phyloP scores from a whole-genome alignment of 768 basidiomycete species.

The Chiua virens region DNA sequence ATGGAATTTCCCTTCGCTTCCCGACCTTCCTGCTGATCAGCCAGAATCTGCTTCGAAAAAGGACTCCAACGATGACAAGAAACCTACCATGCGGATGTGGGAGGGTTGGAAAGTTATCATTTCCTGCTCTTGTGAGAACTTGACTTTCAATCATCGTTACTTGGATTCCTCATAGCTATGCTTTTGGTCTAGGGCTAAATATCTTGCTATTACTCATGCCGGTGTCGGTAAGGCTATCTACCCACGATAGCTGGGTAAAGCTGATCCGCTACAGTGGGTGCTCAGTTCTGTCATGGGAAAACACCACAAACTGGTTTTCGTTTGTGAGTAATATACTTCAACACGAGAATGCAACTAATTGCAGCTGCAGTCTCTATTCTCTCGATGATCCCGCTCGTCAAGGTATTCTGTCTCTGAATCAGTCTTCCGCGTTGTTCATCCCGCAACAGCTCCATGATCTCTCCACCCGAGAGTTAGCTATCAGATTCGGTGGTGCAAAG shows the following conservation, averaged over 20 bases:
- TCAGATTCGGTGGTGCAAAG: slow-evolving; percentile 73
- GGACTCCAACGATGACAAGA: slow-evolving; percentile 1
- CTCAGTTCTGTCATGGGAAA: slow-evolving; percentile 47
- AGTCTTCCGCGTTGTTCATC: slow-evolving; percentile 5
- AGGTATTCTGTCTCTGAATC: slow-evolving; percentile 39
- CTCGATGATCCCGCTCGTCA: slow-evolving; percentile 76
- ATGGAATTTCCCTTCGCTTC: slow-evolving; percentile 29
- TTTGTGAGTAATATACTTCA: slow-evolving; percentile 43
- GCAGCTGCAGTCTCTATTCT: slow-evolving; percentile 54
- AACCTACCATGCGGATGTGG: slow-evolving; percentile 27
- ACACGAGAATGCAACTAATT: neutral
- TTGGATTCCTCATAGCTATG: neutral
- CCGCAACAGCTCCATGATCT: slow-evolving; percentile 67
- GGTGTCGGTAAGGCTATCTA: slow-evolving; percentile 50
- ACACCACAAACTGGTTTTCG: slow-evolving; percentile 57
- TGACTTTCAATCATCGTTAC: neutral
- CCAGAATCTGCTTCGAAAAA: neutral
- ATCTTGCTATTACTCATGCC: slow-evolving; percentile 65
- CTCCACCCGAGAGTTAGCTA: slow-evolving; percentile 68
- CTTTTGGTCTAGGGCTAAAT: slow-evolving; percentile 58
- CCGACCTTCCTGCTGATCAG: slow-evolving; percentile 17
- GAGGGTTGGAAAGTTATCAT: slow-evolving; percentile 56
- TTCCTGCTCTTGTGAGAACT: slow-evolving; percentile 54
- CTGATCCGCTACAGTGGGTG: slow-evolving; percentile 47
- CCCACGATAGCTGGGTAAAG: neutral